Evolutionary conservation across 495 filamentous ascomycete species (phyloP), one percentile per base, ranked within the genome.

Genomic region (Viridothelium virens): DNA sequence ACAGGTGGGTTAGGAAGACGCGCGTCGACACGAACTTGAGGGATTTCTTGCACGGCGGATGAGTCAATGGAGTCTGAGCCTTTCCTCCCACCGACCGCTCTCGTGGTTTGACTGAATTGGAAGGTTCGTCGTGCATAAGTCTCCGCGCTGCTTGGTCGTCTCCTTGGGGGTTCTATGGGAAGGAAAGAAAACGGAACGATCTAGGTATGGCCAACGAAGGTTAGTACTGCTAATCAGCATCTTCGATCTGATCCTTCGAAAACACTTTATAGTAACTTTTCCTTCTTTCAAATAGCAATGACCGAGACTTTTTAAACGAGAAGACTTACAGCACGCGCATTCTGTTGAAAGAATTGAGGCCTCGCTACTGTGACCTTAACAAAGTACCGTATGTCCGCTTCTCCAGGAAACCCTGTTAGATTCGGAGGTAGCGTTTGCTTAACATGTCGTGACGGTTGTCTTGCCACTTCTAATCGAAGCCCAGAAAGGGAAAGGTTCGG

Each of bases 311-410:
- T 53, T 18, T 53, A 5, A 16, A 14, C 25, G 36, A 9, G 3
- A 25, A 2, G n/a, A 73, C 83, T 53, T 76, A 87, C 83, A 41
- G 80, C 76, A 69, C 91, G 80, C 75, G 89, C 87, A 71, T 96
- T 96, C 76, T 93, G 91, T 72, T 90, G 89, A 75, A 91, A 93
- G 68, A 95, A 83, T 33, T 88, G 83, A 0, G 90, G 89, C 37
- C 92, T 81, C 66, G 89, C 86, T 2, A 97, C 85, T 0, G 94
- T 98, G 12, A 86, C 91, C 74, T 98, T 98, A 67, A 97, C 81
- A 68, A 89, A 97, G 74, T 98, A 98, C 70, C 85, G 84, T 65
- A 98, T 93, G 74, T 93, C 91, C 62, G 92, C 94, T 76, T 89
- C 80, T 0, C 87, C 88, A 0, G 89, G 87, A 68, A 95, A 90